Base-by-base conservation (phyloP, 441 rosid genomes). In the Jatropha multifida region DNA sequence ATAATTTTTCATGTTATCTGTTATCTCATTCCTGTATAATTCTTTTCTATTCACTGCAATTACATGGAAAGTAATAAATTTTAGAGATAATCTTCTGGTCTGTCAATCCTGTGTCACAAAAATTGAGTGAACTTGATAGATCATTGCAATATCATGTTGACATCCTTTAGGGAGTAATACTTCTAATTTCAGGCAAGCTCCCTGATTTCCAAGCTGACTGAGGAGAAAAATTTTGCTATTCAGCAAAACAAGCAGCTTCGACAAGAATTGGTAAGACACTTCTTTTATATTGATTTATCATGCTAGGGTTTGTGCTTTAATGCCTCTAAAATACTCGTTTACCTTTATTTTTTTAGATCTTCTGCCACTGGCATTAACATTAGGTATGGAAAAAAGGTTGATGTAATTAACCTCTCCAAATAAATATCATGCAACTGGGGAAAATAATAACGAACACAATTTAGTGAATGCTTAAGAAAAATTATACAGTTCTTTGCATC, bases 221-320 rank as follows among this genome's bases (percentile, higher is more conserved):
- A 87, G 75, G 99, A 94, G 80, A 94, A 85, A 82, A 88, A 83
- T 73, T 80, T 82, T 75, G 84, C 85, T 38, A 0, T 87, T 76
- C 90, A 87, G 85, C 85, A 81, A 79, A 89, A 78, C 76, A 86
- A 77, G 60, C 85, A 69, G 83, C 96, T 94, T 85, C 96, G 77
- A 71, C 89, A 84, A 78, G 94, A 93, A 78, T 68, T 92, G 97
- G 99, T 94, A 81, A 84, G 86, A 13, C 70, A 60, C 17, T 69
- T 72, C 32, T 32, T 17, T 38, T 27, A 14, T 32, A 48, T 5
- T 13, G 5, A 26, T 60, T 69, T 13, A 7, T 10, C 20, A 23
- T 70, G 38, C n/a, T 6, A 41, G 40, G 18, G 14, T 26, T 27
- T 69, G 51, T 37, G 66, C 68, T 48, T n/a, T 65, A 37, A 56